Evolutionary conservation across 768 basidiomycete genomes (phyloP), one percentile per base, ranked within the genome.

Genomic region (Mycena leptocephala): DNA sequence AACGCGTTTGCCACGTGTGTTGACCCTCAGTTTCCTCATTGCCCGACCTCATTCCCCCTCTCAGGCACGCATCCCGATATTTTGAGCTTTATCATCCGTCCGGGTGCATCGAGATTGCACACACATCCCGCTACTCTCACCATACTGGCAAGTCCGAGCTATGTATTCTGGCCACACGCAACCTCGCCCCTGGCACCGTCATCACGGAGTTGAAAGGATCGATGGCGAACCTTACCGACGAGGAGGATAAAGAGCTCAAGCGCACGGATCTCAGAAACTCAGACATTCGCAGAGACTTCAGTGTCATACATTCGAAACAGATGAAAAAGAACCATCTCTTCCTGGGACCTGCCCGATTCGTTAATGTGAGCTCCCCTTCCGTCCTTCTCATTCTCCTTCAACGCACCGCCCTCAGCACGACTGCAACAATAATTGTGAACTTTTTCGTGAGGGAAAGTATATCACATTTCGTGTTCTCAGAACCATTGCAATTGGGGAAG

Each of bases 301-400:
- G 95, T 83, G 96, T 97, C 81, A 96, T 97, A 67, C 95, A 96
- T 84, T 96, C 95, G 39, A 95, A 94, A 81, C 95, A 95, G 84
- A 94, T 95, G 91, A 96, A 96, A 88, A 95, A 95, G 86, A 97
- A 96, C 80, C 95, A 96, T 86, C 88, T 97, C 81, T 96, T 97
- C 87, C 87, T 97, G 82, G 96, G 96, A 13, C 96, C 96, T 64
- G 96, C 96, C 85, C 94, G 96, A 82, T 97, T 97, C 86, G 96
- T 97, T 76, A 97, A 97, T 83, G 96, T 96, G 85, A 90, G 95
- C 80, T 67, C 74, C 74, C 69, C 63, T 20, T 69, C 35, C n/a
- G 18, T 32, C 24, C 72, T 75, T 71, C 76, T 77, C 67, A 76
- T 78, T 77, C 76, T 70, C 72, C 58, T 78, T 68, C 77, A 72